Evolutionary conservation across 352 stramenopile genomes (phyloP).

Genomic region (Peronospora farinosa): DNA sequence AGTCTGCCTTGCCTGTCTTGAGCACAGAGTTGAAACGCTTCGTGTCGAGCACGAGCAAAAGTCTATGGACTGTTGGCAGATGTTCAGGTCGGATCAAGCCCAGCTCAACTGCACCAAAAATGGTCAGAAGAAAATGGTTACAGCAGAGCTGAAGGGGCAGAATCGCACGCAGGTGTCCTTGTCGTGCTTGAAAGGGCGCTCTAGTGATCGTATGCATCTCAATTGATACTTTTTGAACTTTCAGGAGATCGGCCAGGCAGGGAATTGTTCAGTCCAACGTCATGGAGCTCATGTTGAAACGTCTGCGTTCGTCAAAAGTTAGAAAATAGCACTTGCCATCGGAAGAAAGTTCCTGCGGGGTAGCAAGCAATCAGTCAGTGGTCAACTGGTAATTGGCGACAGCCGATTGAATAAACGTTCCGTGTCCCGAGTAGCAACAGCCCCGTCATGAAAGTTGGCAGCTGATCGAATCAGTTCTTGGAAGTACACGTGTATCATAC

Average conservation of each 20-base stretch:
- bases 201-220: too few species aligned
- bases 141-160: too few species aligned
- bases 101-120: slow-evolving; percentile 1
- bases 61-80: neutral
- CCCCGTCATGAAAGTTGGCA: neutral
- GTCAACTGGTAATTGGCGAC: slow-evolving; percentile 4
- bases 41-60: neutral
- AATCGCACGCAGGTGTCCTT: neutral
- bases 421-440: slow-evolving; percentile 6
- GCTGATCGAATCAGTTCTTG: neutral
- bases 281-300: neutral
- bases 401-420: slow-evolving; percentile 14
- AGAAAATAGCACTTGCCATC: neutral
- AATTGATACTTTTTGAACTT: too few species aligned
- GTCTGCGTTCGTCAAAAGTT: slow-evolving; percentile 15
- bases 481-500: neutral
- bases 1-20: slow-evolving; percentile 7
- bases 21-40: slow-evolving; percentile 16
- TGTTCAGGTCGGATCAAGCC: neutral
- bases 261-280: neutral
- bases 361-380: neutral
- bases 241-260: too few species aligned
- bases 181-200: neutral
- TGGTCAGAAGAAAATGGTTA: neutral
- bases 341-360: slow-evolving; percentile 2